These are phyloP conservation scores for Erodium moschatum DNA, from an alignment of 441 rosid genomes.

Conservation along the genomic window DNA sequence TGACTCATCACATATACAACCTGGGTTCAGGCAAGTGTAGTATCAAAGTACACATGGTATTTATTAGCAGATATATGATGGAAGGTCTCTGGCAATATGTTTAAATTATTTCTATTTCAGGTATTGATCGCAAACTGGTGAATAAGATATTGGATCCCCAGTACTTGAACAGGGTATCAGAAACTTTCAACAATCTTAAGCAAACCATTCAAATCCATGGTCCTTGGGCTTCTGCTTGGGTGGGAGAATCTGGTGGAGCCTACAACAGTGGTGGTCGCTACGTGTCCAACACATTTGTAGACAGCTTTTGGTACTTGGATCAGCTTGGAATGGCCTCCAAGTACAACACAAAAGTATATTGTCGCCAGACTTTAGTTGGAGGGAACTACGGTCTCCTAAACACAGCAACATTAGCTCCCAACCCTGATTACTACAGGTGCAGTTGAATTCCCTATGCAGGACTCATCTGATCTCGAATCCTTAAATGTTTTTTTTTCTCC, in stretches of 20 bases:
- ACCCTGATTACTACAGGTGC: conserved; percentile 93
- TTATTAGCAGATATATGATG: neutral
- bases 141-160: conserved; percentile 69
- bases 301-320: conserved; percentile 97
- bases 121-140: conserved; percentile 60
- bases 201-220: conserved; percentile 51
- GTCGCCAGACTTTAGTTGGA: conserved; percentile 36
- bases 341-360: conserved; percentile 37
- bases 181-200: conserved; percentile 49
- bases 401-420: conserved; percentile 52
- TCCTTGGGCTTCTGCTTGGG: conserved; percentile 93
- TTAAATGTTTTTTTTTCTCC: neutral
- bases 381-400: conserved; percentile 84
- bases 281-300: conserved; percentile 71
- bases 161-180: conserved; percentile 45
- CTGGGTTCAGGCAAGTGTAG: conserved; percentile 59
- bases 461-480: too few relatives aligned
- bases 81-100: too few relatives aligned
- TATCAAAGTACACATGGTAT: neutral
- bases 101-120: conserved; percentile 32
- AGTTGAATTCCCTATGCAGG: too few relatives aligned
- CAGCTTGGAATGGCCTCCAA: conserved; percentile 90
- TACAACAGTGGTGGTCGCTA: conserved; percentile 82
- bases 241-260: conserved; percentile 98
- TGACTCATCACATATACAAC: conserved; percentile 94